Evolutionary conservation across 208 protist genomes (phyloP).

Genomic region (Porcisia deanei): DNA sequence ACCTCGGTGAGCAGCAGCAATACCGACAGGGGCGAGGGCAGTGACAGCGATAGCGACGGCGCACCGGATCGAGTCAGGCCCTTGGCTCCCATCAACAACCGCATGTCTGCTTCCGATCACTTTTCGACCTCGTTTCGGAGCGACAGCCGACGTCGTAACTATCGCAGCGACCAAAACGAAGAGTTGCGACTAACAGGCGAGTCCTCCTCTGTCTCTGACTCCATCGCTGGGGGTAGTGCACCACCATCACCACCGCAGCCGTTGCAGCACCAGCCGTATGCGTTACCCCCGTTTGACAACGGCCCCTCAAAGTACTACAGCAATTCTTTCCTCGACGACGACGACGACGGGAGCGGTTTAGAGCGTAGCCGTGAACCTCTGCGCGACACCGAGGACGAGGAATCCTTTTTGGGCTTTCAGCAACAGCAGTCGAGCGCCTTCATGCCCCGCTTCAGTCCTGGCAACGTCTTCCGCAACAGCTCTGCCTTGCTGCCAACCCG

Average conservation of each 20-base stretch:
- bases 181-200: not conserved
- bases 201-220: not conserved
- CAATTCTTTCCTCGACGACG: constrained; percentile 25
- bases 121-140: not conserved
- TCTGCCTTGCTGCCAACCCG: not conserved
- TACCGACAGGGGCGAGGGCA: constrained; percentile 4
- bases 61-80: not conserved
- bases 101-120: not conserved
- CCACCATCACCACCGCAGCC: not conserved
- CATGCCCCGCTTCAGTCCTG: constrained; percentile 15
- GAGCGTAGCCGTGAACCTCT: not conserved
- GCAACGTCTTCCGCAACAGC: constrained; percentile 14
- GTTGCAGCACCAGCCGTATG: not conserved
- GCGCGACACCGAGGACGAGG: constrained; percentile 8
- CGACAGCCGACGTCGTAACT: not conserved
- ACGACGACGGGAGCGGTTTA: not conserved
- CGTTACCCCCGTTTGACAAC: constrained; percentile 8
- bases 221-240: not conserved
- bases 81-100: not conserved
- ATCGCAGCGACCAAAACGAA: not conserved
- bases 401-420: not conserved
- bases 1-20: constrained; percentile 6
- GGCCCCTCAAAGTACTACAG: constrained; percentile 7
- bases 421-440: constrained; percentile 1
- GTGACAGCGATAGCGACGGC: constrained; percentile 11